A percentile compares a stretch with the other conserved stretches of the same genome.
These are phyloP conservation scores for Globisporangium camurandrum DNA, from an alignment of 352 stramenopile genomes.

Conservation along the genomic window DNA sequence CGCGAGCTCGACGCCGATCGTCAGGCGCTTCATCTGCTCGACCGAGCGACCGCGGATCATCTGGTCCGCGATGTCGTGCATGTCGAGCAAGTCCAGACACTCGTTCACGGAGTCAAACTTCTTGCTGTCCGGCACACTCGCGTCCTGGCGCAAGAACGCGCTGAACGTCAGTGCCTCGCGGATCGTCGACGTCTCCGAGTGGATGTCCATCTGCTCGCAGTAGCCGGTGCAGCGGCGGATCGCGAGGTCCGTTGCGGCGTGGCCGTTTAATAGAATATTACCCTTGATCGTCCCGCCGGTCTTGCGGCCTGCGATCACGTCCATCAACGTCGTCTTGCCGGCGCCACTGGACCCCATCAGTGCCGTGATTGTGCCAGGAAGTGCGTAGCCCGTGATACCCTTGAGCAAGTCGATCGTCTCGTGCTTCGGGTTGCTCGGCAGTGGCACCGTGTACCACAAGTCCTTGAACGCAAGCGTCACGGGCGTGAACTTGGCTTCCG, in stretches of 20 bases:
- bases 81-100: constrained; percentile 17
- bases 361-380: background rate
- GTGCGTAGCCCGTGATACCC: background rate
- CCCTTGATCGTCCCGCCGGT: constrained; percentile 64
- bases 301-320: constrained; percentile 92
- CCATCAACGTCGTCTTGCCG: constrained; percentile 86
- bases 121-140: background rate
- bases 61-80: constrained; percentile 19
- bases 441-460: background rate
- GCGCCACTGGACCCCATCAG: constrained; percentile 83
- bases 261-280: constrained; percentile 81
- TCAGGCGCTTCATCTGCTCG: constrained; percentile 43
- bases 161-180: constrained; percentile 87
- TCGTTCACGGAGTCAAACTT: constrained; percentile 15
- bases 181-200: constrained; percentile 84
- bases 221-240: constrained; percentile 37
- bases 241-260: constrained; percentile 13
- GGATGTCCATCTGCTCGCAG: constrained; percentile 83
- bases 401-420: background rate
- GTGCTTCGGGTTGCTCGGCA: background rate
- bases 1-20: constrained; percentile 58
- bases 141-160: constrained; percentile 59
- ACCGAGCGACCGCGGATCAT: constrained; percentile 31
- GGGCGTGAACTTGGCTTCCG: background rate
- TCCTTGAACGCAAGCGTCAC: background rate